phyloP scores from a whole-genome alignment of 83 land plant species.

The Isoetes engelmannii region DNA sequence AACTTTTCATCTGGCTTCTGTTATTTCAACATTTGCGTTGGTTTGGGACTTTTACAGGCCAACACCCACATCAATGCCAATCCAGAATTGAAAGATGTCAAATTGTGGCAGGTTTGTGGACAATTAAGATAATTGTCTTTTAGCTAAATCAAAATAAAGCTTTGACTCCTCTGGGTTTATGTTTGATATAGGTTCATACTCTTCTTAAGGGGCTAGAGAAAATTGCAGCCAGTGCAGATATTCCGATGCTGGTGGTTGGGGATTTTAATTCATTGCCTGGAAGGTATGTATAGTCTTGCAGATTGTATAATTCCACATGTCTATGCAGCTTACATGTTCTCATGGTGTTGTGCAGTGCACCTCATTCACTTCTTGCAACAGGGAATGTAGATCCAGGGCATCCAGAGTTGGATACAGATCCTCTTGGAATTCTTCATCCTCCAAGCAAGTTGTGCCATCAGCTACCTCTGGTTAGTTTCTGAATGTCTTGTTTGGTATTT shows the following conservation, averaged over 20 bases:
- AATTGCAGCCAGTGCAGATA: constrained; percentile 94
- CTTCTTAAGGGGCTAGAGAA: constrained; percentile 91
- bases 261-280: constrained; percentile 94
- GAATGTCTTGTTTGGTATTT: no score
- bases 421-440: constrained; percentile 76
- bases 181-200: constrained; percentile 70
- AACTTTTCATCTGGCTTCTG: no score
- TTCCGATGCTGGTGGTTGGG: constrained; percentile 97
- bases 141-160: no score
- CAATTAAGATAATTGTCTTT: no score
- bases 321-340: background rate
- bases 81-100: constrained; percentile 94
- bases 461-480: constrained; percentile 60
- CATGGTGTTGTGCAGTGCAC: constrained; percentile 50
- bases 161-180: background rate
- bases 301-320: background rate
- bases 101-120: constrained; percentile 88
- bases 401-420: constrained; percentile 75
- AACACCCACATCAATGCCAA: constrained; percentile 91
- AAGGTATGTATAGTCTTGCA: constrained; percentile 48
- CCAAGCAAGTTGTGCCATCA: constrained; percentile 68
- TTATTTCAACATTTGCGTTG: background rate
- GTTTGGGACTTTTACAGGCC: constrained; percentile 48
- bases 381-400: constrained; percentile 78
- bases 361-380: constrained; percentile 86